Conservation (phyloP, 345 rosid genomes). For the Carallia pectinifolia region DNA sequence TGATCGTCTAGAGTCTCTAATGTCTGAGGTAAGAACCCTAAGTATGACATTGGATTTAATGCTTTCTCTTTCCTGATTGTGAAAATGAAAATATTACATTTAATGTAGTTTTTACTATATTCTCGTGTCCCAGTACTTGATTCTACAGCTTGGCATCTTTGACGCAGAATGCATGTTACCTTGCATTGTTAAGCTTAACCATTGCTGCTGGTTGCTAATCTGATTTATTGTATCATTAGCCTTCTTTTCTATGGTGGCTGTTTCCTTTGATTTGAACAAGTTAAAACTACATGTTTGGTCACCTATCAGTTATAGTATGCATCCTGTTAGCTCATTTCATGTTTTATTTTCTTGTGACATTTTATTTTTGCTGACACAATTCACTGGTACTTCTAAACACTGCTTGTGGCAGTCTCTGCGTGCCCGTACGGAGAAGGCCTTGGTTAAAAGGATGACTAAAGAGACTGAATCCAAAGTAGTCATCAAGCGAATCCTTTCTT, state of each 20-base stretch:
- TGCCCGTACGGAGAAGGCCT: slow-evolving; percentile 59
- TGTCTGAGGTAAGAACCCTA: slow-evolving; percentile 61
- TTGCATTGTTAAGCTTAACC: no score
- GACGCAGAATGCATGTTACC: no score
- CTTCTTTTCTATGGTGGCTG: no score
- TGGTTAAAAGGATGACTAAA: slow-evolving; percentile 42
- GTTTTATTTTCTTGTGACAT: slow-evolving; percentile 3
- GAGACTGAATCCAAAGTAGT: slow-evolving; percentile 49
- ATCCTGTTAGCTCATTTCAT: neutral
- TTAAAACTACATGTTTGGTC: neutral
- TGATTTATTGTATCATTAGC: no score
- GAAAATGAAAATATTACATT: no score
- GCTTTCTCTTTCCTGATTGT: neutral
- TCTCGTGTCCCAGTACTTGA: no score
- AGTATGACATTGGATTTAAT: neutral
- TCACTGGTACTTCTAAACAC: slow-evolving; percentile 4
- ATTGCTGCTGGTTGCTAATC: no score
- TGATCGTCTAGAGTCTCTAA: slow-evolving; percentile 86
- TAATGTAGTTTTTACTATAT: no score
- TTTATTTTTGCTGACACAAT: neutral
- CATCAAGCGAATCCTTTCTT: slow-evolving; percentile 69
- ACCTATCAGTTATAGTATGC: neutral
- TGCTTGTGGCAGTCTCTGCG: slow-evolving; percentile 68
- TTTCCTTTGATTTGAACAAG: no score
- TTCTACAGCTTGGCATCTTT: no score